Percentiles rank a stretch among this genome's conserved stretches.
These are phyloP conservation scores for Kluyveromyces marxianus DNA, from an alignment of 1,139 yeast species.

Conservation along the genomic window DNA sequence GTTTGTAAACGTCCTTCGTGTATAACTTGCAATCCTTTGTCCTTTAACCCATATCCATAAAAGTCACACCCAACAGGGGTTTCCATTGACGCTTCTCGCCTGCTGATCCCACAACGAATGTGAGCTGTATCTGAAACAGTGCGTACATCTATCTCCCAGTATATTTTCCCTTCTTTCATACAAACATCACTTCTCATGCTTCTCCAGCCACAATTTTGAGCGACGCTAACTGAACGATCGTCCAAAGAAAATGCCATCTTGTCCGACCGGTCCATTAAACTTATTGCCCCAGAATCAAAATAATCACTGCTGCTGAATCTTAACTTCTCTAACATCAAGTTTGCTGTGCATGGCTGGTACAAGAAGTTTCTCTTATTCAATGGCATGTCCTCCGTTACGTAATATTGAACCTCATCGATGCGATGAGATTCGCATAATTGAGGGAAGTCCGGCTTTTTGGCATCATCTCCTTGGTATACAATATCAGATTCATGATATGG, in stretches of 20 bases:
- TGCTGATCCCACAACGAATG: slow-evolving; percentile 72
- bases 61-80: slow-evolving; percentile 97
- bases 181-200: slow-evolving; percentile 70
- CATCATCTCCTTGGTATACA: slow-evolving; percentile 9
- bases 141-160: slow-evolving; percentile 48
- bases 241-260: slow-evolving; percentile 45
- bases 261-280: slow-evolving; percentile 65
- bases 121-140: slow-evolving; percentile 37
- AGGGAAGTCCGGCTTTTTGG: slow-evolving; percentile 16
- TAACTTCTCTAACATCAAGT: slow-evolving; percentile 49
- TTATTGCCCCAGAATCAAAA: slow-evolving; percentile 56
- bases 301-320: slow-evolving; percentile 71
- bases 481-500: slow-evolving; percentile 26
- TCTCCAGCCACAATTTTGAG: slow-evolving; percentile 72
- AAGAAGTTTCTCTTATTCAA: slow-evolving; percentile 73
- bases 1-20: slow-evolving; percentile 37
- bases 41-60: slow-evolving; percentile 87
- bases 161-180: slow-evolving; percentile 72
- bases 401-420: slow-evolving; percentile 10
- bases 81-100: slow-evolving; percentile 83
- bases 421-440: slow-evolving; percentile 9
- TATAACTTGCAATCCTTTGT: slow-evolving; percentile 68
- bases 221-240: slow-evolving; percentile 25
- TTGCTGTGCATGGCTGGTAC: slow-evolving; percentile 73
- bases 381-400: slow-evolving; percentile 61